phyloP scores from a whole-genome alignment of 148 eudicot genomes.

The Polygonum maritimum region DNA sequence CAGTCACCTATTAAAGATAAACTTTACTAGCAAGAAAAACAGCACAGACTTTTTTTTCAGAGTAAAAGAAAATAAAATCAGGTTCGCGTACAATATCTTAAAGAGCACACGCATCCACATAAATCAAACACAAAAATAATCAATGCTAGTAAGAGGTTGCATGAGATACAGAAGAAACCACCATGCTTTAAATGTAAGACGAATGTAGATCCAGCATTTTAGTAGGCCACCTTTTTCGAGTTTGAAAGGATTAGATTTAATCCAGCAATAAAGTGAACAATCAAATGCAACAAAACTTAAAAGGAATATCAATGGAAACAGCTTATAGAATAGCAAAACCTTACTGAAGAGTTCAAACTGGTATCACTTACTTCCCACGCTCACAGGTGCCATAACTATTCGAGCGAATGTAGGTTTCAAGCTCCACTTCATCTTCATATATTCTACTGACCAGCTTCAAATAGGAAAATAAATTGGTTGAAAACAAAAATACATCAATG shows the following conservation, averaged over 20 bases:
- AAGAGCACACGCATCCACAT: background rate
- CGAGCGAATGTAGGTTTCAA: slow-evolving; percentile 78
- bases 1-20: background rate
- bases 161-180: background rate
- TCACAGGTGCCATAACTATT: slow-evolving; percentile 65
- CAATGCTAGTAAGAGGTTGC: background rate
- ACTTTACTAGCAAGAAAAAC: background rate
- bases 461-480: slow-evolving; percentile 14
- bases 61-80: background rate
- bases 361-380: slow-evolving; percentile 44
- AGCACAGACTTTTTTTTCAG: background rate
- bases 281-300: background rate
- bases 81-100: background rate
- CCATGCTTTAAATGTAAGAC: background rate
- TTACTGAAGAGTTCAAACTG: background rate
- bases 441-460: slow-evolving; percentile 56
- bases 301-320: background rate
- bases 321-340: background rate
- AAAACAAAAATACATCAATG: background rate
- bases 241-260: background rate
- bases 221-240: background rate
- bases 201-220: background rate
- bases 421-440: slow-evolving; percentile 74
- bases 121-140: background rate
- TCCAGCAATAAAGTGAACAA: background rate